Conservation (phyloP, 106 monocot genomes). For the Chionographis japonica region DNA sequence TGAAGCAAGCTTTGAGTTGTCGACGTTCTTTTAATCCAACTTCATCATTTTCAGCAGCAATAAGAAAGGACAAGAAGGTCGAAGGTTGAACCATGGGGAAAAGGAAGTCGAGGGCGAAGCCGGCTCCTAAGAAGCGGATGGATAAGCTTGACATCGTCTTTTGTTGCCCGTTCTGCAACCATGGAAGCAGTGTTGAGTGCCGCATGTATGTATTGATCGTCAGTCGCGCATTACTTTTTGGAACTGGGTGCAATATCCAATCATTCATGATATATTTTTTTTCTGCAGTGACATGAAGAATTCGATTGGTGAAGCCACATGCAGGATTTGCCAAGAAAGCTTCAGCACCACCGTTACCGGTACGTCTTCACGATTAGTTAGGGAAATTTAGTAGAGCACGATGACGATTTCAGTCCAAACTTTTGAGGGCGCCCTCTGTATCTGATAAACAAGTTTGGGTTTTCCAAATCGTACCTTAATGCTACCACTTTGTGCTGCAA, state of each 20-base stretch:
- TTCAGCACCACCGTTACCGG: slow-evolving; percentile 81
- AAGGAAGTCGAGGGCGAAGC: slow-evolving; percentile 85
- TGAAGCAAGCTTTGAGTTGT: no score
- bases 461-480: no score
- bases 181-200: slow-evolving; percentile 93
- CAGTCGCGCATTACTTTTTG: background rate
- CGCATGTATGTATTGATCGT: slow-evolving; percentile 50
- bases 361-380: slow-evolving; percentile 8
- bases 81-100: slow-evolving; percentile 62
- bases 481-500: no score
- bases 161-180: slow-evolving; percentile 94
- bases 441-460: no score
- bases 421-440: no score
- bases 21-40: no score
- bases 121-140: slow-evolving; percentile 85
- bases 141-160: slow-evolving; percentile 90
- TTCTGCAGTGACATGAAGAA: slow-evolving; percentile 84
- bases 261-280: background rate
- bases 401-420: no score
- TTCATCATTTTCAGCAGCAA: background rate
- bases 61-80: background rate
- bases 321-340: slow-evolving; percentile 85
- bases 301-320: slow-evolving; percentile 79
- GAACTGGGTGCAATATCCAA: background rate
- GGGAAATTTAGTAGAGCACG: no score